Evolutionary conservation across 2,329 filamentous ascomycete species (phyloP), one percentile per base, ranked within the genome.

Genomic region (Colletotrichum sp.): DNA sequence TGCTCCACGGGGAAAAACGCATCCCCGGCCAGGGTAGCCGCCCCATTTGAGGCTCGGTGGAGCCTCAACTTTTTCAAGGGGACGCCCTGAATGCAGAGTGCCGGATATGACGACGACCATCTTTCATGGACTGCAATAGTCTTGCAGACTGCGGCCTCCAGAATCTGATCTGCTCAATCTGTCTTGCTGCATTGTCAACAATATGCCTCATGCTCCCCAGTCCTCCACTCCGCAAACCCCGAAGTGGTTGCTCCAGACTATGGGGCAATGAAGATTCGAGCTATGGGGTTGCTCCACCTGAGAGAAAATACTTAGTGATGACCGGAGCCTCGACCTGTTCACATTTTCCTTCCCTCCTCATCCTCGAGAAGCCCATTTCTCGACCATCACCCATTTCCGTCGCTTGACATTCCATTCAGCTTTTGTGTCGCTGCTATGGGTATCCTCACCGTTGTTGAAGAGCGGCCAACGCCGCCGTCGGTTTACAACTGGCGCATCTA

Each of bases 401-500:
- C 30, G 13, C 12, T 26, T 21, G 18, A 7, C 28, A 34, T 57
- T 10, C 49, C 26, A 28, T 24, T 21, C 15, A 32, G 15, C 26
- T 52, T 15, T 24, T 32, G 57, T 60, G 24, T 60, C 26, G 30
- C 21, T 44, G 30, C 24, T 71, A 82, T 81, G 80, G 79, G 80
- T 71, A 71, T 85, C 34, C 82, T 85, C 36, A 80, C 81, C 55
- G 80, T 84, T 59, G 80, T 80, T 59, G 84, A 85, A 76, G 84
- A 85, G 57, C 72, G 83, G 79, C 81, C 84, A 49, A 85, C 84
- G 76, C 84, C 84, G n/a, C 68, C 78, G 5, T 78, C 79, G 32
- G 84, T 86, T 59, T 86, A 86, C 81, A 86, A 86, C 72, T 81
- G 80, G 80, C 77, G 80, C 8, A 74, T 81, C 59, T 86, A 85